A percentile compares a stretch with the other conserved stretches of the same genome.
phyloP scores from a whole-genome alignment of 805 yeast species.

The Ogataea allantospora region DNA sequence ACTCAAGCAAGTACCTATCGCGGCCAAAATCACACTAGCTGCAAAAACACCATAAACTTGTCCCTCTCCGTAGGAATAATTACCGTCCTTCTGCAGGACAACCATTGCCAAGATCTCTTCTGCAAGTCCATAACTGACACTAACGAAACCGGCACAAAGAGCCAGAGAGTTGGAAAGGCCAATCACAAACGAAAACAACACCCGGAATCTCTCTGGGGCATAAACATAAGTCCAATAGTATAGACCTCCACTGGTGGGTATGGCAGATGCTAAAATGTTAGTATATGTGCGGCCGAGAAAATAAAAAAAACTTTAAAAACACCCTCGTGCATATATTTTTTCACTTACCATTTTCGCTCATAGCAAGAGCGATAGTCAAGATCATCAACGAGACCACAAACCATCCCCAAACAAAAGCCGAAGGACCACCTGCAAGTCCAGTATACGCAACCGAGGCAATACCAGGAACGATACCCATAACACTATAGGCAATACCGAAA shows the following conservation, averaged over 20 bases:
- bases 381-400: constrained; percentile 54
- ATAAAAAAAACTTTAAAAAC: too few species aligned
- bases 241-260: constrained; percentile 75
- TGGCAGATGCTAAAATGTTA: constrained; percentile 51
- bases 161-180: constrained; percentile 71
- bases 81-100: constrained; percentile 47
- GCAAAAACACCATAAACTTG: constrained; percentile 64
- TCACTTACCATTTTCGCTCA: constrained; percentile 46
- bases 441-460: constrained; percentile 53
- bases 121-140: constrained; percentile 68
- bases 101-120: constrained; percentile 58
- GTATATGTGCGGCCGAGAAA: too few species aligned
- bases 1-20: constrained; percentile 53
- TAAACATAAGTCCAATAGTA: constrained; percentile 68
- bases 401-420: constrained; percentile 74
- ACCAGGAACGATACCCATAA: constrained; percentile 69
- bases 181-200: constrained; percentile 57
- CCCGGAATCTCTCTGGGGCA: constrained; percentile 53
- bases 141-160: constrained; percentile 61
- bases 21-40: constrained; percentile 55
- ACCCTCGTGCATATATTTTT: background rate
- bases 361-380: constrained; percentile 54
- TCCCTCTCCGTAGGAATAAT: constrained; percentile 50
- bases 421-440: constrained; percentile 63
- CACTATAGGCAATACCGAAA: constrained; percentile 70